Evolutionary conservation across 192 early-diverging fungal species (phyloP), one percentile per base, ranked within the genome.

Genomic region (Gorgonomyces haynaldii): DNA sequence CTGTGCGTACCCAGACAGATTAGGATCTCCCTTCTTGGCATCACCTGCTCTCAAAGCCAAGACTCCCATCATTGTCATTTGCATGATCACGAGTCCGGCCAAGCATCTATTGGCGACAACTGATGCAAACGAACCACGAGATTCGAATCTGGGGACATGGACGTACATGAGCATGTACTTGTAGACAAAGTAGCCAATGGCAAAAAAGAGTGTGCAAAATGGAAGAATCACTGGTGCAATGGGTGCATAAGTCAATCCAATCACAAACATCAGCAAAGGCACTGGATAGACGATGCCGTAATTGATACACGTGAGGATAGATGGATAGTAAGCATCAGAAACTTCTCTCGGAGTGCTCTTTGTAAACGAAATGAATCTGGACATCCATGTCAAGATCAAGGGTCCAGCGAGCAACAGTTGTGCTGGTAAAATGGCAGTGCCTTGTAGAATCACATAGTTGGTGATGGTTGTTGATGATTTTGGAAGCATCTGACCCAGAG

Each of bases 161-260:
- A 74, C 64, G 34, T 76, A 76, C 37, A 76, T 39, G 13, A 74
- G 50, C 26, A 74, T 35, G 47, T 76, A 76, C 60, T 74, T 75
- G 53, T 68, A 64, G 22, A 75, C 46, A 57, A 75, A 63, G 27
- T 64, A 74, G 20, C 63, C 61, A 29, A 67, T 56, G 6, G 47
- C 38, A 50, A 67, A 76, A 41, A 65, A 76, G 9, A 60, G 25
- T 3, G 55, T 36, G 37, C 73, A 72, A 44, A 76, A 76, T 1
- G 68, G 64, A 26, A 74, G 42, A 44, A 70, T 66, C 24, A 76
- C 24, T 0, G 73, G 73, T n/a, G 60, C 50, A 8, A 76, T 72
- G 20, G 57, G 54, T 16, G 54, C 50, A 57, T 76, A 73, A 10
- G 53, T 65, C 10, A 72, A 10, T 1, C 66, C 73, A 36, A 72